Percentiles rank a stretch among this genome's conserved stretches.
Conservation (phyloP, 177 flowering plant genomes). For the Vitis hybrid region DNA sequence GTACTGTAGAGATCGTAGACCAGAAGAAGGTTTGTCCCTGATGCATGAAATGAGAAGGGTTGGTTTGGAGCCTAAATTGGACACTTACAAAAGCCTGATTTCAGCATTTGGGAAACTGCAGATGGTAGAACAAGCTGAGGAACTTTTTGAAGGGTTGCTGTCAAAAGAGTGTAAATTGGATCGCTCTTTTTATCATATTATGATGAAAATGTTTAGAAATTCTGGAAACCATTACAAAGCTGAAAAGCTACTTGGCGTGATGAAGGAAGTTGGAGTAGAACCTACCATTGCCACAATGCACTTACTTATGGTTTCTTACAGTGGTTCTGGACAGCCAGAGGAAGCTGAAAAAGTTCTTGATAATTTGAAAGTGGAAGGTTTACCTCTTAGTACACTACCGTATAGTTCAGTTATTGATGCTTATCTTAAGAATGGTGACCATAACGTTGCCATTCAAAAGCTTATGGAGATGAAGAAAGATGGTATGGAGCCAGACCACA, state of each 20-base stretch:
- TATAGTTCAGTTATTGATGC: slow-evolving; percentile 90
- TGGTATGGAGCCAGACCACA: slow-evolving; percentile 81
- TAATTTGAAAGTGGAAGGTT: slow-evolving; percentile 50
- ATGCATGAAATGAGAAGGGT: slow-evolving; percentile 68
- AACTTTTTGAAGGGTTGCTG: slow-evolving; percentile 63
- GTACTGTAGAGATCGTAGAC: slow-evolving; percentile 84
- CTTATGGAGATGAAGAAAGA: slow-evolving; percentile 70
- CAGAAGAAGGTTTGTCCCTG: slow-evolving; percentile 78
- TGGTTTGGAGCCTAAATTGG: slow-evolving; percentile 68
- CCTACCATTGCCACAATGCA: slow-evolving; percentile 94
- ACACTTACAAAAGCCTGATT: slow-evolving; percentile 84
- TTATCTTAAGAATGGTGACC: slow-evolving; percentile 77
- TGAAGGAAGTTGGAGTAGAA: slow-evolving; percentile 80
- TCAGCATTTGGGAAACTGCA: slow-evolving; percentile 75
- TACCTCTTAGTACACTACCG: slow-evolving; percentile 53
- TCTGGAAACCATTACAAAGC: slow-evolving; percentile 73
- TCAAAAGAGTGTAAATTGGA: slow-evolving; percentile 65
- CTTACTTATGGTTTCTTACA: slow-evolving; percentile 89
- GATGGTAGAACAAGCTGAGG: slow-evolving; percentile 69
- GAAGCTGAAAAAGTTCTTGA: slow-evolving; percentile 85
- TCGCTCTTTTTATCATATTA: slow-evolving; percentile 84
- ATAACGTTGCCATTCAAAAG: slow-evolving; percentile 64
- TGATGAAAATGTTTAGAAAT: slow-evolving; percentile 86
- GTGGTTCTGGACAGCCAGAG: slow-evolving; percentile 78
- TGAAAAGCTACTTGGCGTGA: slow-evolving; percentile 57